Base-by-base conservation (phyloP, 441 rosid species). In the Bruguiera hainesii region DNA sequence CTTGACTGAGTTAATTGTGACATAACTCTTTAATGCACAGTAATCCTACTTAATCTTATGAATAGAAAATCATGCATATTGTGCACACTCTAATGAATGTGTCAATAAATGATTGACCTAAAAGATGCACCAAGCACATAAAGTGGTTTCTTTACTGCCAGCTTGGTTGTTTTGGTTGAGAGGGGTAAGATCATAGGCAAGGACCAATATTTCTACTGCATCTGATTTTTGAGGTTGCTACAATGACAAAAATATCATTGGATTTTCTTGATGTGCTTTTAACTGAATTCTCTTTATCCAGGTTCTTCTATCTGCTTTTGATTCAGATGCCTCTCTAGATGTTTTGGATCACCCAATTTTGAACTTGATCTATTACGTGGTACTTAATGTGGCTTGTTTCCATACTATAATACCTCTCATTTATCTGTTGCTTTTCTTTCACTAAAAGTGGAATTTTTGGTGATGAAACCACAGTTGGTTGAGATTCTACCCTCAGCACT, bases 341-440 rank as follows among this genome's bases (percentile, higher is more conserved):
- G 93, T 87, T 70, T 49, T 87, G 73, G 81, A 89, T 69, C 96
- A 91, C 80, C 96, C 91, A 0, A 70, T 91, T 61, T 76, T 89
- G 79, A 89, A 91, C 76, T 71, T 89, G 20, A 52, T 83, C 60
- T 87, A 76, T 56, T 87, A 87, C 79, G 78, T 56, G 88, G 93
- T 80, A 81, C 19, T 60, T 61, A 33, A 18, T 20, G 29, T 6
- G 10, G 23, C 29, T 11, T 50, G 2, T 35, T 53, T 51, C 39
- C 29, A n/a, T 28, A 23, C 21, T 10, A 20, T 16, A 21, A 26
- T 68, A 39, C 1, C 39, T 30, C 67, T 56, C 23, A 57, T 63
- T 21, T 46, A 23, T 10, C 6, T 11, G 23, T 33, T 23, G 39
- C 67, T 28, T 73, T 18, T 7, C n/a, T 11, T 56, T 42, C 10